Conservation (phyloP, 2,329 filamentous ascomycete species). For the Coleophoma crateriformis region DNA sequence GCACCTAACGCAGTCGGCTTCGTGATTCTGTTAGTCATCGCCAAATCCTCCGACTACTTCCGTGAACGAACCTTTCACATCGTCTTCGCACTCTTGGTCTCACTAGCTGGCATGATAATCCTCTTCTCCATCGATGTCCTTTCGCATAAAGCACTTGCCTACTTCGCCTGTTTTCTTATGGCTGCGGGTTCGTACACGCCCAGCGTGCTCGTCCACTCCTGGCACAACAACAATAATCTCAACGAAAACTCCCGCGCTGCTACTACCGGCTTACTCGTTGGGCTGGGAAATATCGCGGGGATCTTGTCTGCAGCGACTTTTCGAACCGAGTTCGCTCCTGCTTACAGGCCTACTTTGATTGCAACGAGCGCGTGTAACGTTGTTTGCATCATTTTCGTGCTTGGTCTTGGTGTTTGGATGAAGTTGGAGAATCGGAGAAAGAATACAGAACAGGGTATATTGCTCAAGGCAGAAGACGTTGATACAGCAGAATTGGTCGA, state of each 20-base stretch:
- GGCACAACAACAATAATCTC: conserved; percentile 48
- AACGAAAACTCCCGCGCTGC: conserved; percentile 43
- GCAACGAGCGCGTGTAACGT: conserved; percentile 36
- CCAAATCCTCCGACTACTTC: conserved; percentile 37
- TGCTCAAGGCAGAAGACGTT: conserved; percentile 30
- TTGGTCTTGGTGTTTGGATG: conserved; percentile 38
- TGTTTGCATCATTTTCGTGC: conserved; percentile 32
- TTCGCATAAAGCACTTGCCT: conserved; percentile 35
- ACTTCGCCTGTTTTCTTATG: conserved; percentile 45
- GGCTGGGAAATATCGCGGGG: conserved; percentile 41
- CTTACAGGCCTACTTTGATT: conserved; percentile 40
- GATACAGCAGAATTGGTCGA: conserved; percentile 32
- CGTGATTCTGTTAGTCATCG: conserved; percentile 36
- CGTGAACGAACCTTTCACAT: conserved; percentile 42
- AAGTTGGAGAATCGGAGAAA: conserved; percentile 34
- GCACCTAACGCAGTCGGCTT: conserved; percentile 42
- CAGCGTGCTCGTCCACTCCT: conserved; percentile 39
- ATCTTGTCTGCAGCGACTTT: conserved; percentile 40
- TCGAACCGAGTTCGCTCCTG: conserved; percentile 39
- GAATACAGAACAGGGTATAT: conserved; percentile 30
- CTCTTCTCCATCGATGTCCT: conserved; percentile 36
- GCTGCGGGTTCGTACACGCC: conserved; percentile 39
- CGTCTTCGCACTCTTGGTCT: conserved; percentile 30
- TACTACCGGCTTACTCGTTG: conserved; percentile 40
- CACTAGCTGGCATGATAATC: conserved; percentile 37